Base-by-base conservation (phyloP, 164 flowering plant species). In the Nelumbo lutea region DNA sequence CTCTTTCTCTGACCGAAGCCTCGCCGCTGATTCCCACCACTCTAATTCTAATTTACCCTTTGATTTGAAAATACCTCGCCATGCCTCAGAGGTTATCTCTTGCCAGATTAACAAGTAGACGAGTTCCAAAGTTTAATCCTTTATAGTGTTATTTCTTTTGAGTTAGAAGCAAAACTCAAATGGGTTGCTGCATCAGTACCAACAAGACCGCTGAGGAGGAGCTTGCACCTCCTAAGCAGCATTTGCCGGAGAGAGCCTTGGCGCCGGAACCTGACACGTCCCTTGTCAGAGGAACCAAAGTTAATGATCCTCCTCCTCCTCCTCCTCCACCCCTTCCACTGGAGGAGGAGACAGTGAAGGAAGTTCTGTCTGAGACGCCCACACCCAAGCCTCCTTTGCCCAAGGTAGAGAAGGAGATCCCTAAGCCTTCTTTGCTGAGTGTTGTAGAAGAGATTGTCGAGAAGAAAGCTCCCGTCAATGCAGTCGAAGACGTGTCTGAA, bases 301-400 rank as follows among this genome's bases (percentile, higher is more conserved):
- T 27, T 27, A 27, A 27, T 27, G 27, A 27, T 27, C 27, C 27
- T 27, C 27, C 27, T 27, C 27, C 9, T 27, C 27, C 55, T 48
- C 46, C 7, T 50, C 53, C 53, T 50, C 9, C 9, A 0, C 7
- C 53, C 0, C 53, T 60, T 68, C 71, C 67, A 55, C 64, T 58
- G 2, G 90, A 85, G 64, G 88, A 86, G 68, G 90, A 88, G 66
- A 72, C 82, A 1, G 93, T 88, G 8, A 88, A 88, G 63, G 90
- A 88, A 79, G 89, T 88, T 11, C 86, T 88, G 62, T 79, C 89
- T 0, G 91, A 85, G 57, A 83, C 85, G 6, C 80, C 87, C 40
- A 50, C 68, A 3, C 62, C 68, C 39, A 76, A 74, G 65, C 64
- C 43, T 42, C 43, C 53, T 6, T 50, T 6, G 10, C 53, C 1